Evolutionary conservation across 2,329 filamentous ascomycete species (phyloP), one percentile per base, ranked within the genome.

Genomic region (Cyclaneusma minus): DNA sequence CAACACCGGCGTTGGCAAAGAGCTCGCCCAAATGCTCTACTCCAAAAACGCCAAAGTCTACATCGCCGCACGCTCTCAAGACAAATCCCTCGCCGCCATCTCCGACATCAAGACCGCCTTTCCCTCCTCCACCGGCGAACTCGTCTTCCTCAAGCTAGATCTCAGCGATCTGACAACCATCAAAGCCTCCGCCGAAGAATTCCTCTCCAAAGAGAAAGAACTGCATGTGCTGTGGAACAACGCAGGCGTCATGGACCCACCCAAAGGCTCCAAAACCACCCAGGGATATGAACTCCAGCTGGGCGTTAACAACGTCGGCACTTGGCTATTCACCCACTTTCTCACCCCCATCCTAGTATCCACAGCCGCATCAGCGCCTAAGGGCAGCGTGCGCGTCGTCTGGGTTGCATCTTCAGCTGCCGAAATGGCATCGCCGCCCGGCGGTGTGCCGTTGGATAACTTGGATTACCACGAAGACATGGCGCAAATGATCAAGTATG

Each of bases 41-140:
- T 34, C 37, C 14, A 45, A 50, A 18, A 51, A 54, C 31, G 58
- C 50, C 17, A 57, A 48, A 25, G 52, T 62, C 19, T 62, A 58
- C 35, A 35, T 60, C 12, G 49, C 51, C 8, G 54, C 49, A 3
- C 52, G 58, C 13, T 52, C 50, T 2, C 40, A 50, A 25, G 39
- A 45, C 4, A 60, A 57, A 34, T 48, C 50, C 2, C 32, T 35
- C 10, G 35, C 28, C 6, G 53, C 55, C 4, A 60, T 62, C 27
- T 31, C 38, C 4, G 38, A 43, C 5, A 56, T 63, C 34, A 47
- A 50, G 24, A 21, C 31, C 6, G 21, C 39, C 2, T 26, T 36
- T 2, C 39, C 37, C 4, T 24, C 30, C 4, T 51, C 49, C 2
- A 44, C 33, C 17, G 55, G 56, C 15, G 19, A 37, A 12, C 25